Evolutionary conservation across 176 grass and related monocot species (phyloP).

Genomic region (Zoysia pacifica): DNA sequence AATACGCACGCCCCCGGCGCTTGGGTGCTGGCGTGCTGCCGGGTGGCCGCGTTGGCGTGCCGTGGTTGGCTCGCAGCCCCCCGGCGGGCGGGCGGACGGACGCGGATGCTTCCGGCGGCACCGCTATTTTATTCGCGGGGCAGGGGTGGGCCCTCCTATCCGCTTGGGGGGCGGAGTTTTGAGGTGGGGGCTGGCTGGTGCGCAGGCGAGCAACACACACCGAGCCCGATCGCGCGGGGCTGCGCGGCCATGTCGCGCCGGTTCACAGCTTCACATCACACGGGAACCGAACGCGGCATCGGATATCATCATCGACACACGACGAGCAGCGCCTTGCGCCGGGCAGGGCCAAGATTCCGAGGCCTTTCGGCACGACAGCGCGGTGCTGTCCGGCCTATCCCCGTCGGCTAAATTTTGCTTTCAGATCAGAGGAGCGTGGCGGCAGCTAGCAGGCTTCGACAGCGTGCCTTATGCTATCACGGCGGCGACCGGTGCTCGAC

Average conservation of each 20-base stretch:
- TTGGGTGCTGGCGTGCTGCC: background rate
- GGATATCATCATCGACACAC: background rate
- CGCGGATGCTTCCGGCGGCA: constrained; percentile 11
- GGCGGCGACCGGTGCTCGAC: too few species aligned
- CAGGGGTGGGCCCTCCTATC: background rate
- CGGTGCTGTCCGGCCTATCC: background rate
- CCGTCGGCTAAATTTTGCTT: background rate
- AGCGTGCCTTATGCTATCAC: too few species aligned
- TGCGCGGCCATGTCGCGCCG: background rate
- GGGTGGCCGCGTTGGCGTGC: background rate
- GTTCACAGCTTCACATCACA: background rate
- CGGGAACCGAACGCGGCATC: background rate
- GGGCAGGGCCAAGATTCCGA: background rate
- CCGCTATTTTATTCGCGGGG: background rate
- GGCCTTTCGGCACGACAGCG: background rate
- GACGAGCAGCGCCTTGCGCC: background rate
- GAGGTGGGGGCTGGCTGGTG: background rate
- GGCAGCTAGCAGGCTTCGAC: too few species aligned
- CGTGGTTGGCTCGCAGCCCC: background rate
- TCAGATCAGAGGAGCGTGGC: too few species aligned
- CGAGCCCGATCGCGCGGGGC: constrained; percentile 4
- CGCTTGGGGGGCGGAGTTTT: background rate
- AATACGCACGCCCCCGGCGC: background rate
- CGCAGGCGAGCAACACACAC: background rate
- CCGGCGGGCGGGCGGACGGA: background rate